Percentiles rank a stretch among this genome's conserved stretches.
Conservation (phyloP, 2,329 filamentous ascomycete species). For the Fusarium phyllophilum region DNA sequence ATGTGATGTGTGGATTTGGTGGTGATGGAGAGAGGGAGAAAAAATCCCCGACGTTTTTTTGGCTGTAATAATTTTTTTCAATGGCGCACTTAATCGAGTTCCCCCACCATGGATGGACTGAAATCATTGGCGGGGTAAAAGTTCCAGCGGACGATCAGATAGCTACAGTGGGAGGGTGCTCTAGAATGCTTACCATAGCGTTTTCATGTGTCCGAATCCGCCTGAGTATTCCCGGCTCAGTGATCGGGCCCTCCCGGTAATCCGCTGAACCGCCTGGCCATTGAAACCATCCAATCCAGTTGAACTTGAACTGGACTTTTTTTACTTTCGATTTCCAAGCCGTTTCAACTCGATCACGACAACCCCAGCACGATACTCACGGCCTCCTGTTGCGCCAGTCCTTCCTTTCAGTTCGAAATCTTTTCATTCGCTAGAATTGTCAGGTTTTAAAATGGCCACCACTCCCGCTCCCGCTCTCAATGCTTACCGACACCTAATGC, state of each 20-base stretch:
- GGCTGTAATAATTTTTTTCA: constrained; percentile 29
- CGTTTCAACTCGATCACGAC: not conserved
- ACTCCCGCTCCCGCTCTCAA: constrained; percentile 68
- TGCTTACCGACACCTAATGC: constrained; percentile 84
- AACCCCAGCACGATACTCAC: not conserved
- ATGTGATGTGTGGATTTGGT: constrained; percentile 33
- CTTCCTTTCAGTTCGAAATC: too few relatives aligned
- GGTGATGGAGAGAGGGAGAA: constrained; percentile 27
- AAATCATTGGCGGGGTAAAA: constrained; percentile 40
- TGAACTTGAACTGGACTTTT: constrained; percentile 17
- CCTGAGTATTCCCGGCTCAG: not conserved
- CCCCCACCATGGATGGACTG: constrained; percentile 34
- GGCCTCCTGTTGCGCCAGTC: not conserved
- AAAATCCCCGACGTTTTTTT: constrained; percentile 33
- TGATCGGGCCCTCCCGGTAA: not conserved
- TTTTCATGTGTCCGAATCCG: not conserved
- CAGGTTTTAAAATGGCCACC: constrained; percentile 28
- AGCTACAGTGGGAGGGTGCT: constrained; percentile 6
- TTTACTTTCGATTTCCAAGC: constrained; percentile 18
- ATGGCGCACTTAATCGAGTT: constrained; percentile 20
- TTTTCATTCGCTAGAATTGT: not conserved
- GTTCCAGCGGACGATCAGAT: constrained; percentile 3
- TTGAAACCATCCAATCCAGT: not conserved
- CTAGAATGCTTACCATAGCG: not conserved
- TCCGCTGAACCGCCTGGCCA: not conserved